Percentiles rank a stretch among this genome's conserved stretches.
These are phyloP conservation scores for Candida sonorensis DNA, from an alignment of 805 yeast genomes.

Conservation along the genomic window DNA sequence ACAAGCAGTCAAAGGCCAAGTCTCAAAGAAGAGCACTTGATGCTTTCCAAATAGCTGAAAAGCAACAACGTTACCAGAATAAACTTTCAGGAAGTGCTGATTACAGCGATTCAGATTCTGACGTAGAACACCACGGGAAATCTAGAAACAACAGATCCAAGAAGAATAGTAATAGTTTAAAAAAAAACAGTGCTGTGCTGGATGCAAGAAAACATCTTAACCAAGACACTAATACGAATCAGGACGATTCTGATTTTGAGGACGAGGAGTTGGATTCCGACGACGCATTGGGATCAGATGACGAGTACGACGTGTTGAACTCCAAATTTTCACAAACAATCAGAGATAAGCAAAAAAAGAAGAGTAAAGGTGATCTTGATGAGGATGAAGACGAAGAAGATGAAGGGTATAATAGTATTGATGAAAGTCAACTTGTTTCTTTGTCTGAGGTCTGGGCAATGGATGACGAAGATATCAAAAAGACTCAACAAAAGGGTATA, in stretches of 20 bases:
- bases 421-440: conserved; percentile 67
- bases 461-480: conserved; percentile 48
- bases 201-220: conserved; percentile 25
- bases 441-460: conserved; percentile 87
- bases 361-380: conserved; percentile 5
- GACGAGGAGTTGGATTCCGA: conserved; percentile 52
- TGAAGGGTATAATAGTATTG: conserved; percentile 67
- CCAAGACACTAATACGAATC: conserved; percentile 2
- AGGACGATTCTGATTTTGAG: conserved; percentile 27
- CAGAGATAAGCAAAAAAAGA: conserved; percentile 41
- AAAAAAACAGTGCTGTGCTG: conserved; percentile 28
- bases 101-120: conserved; percentile 7
- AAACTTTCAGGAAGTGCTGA: conserved; percentile 2
- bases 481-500: conserved; percentile 15
- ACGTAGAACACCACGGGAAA: too few species aligned
- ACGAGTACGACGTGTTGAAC: conserved; percentile 54
- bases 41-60: conserved; percentile 25
- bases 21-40: conserved; percentile 16
- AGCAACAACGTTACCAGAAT: conserved; percentile 5
- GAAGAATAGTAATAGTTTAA: conserved; percentile 8
- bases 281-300: conserved; percentile 82
- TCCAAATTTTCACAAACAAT: conserved; percentile 65
- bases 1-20: conserved; percentile 6
- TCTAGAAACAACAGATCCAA: too few species aligned
- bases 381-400: conserved; percentile 43